Evolutionary conservation across 495 filamentous ascomycete species (phyloP), one percentile per base, ranked within the genome.

Genomic region (Hypoxylon fragiforme): DNA sequence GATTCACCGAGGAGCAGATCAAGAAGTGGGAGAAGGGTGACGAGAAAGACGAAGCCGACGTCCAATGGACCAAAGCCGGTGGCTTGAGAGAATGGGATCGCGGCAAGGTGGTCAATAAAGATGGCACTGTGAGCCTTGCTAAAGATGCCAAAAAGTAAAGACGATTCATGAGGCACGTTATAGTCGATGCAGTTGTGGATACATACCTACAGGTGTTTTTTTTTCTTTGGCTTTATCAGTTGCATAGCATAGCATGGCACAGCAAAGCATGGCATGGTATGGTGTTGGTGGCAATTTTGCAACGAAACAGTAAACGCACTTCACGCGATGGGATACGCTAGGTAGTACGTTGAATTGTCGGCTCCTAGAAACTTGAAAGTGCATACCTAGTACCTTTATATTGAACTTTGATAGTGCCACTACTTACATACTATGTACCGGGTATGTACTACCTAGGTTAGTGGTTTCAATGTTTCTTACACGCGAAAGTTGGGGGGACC

Each of bases 51-150:
- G 78, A 83, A 45, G 85, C 86, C 22, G 82, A 90, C 64, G 87
- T 95, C 9, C 78, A 70, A 56, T 98, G 94, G 92, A 77, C 78
- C 36, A 87, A 85, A 65, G 82, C 80, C 37, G 92, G 90, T 0
- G 87, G 90, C 54, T 77, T 81, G n/a, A 81, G 90, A 28, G 92
- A 95, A 65, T 97, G 92, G 92, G 92, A 97, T 78, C 77, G 85
- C 6, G 89, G 89, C 2, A 96, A 96, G 64, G 82, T 89, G 24
- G 70, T 90, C 28, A 81, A 84, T 54, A 79, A 77, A 9, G 78
- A 87, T 45, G 86, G 85, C 3, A 52, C 47, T 5, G 32, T 50
- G 24, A 45, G 30, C 4, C 13, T 49, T 19, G 12, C 39, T 19
- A 20, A 19, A 21, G 41, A 26, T 35, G n/a, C 24, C n/a, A 35